Evolutionary conservation across 306 rosid genomes (phyloP), one percentile per base, ranked within the genome.

Genomic region (Hippophae gyantsensis): DNA sequence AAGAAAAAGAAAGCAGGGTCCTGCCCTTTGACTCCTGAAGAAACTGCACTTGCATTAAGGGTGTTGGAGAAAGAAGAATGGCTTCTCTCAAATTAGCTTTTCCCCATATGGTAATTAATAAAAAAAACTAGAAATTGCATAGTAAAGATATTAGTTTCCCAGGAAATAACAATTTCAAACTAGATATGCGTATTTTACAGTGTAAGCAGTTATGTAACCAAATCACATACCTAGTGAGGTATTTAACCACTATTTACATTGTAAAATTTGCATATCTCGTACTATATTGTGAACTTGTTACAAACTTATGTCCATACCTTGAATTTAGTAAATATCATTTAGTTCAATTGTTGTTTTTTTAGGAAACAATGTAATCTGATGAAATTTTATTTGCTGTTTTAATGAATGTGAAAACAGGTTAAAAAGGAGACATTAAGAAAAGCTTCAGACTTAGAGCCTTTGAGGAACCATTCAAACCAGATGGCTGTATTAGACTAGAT

Each of bases 401-500:
- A 44, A 42, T 6, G 51, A 41, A 63, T 72, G 56, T 69, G 64
- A 57, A 56, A 55, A 65, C 77, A 82, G 97, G 88, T 84, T 63
- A 80, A 85, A 69, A 90, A 84, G 72, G 95, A 90, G 76, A 84
- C 89, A 8, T 73, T 84, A 78, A 64, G 82, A 59, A 70, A 76
- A 61, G 66, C 86, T 40, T 72, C 85, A 38, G 89, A 86, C 52
- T 94, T 86, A 48, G 81, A 62, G 62, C 78, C 76, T 57, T 86
- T 90, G 69, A 76, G 72, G 58, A 84, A 77, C 56, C 90, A 86
- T 74, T 86, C 95, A 25, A 84, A 86, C 66, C 90, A 80, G 70
- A 90, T 86, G 95, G 97, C 97, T 11, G 97, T 95, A 18, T 62
- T 84, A 74, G 97, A 90, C 79, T 90, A 86, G 71, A 76, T 84